Conservation (phyloP, 2,329 filamentous ascomycete species). For the Verticillium dahliae region DNA sequence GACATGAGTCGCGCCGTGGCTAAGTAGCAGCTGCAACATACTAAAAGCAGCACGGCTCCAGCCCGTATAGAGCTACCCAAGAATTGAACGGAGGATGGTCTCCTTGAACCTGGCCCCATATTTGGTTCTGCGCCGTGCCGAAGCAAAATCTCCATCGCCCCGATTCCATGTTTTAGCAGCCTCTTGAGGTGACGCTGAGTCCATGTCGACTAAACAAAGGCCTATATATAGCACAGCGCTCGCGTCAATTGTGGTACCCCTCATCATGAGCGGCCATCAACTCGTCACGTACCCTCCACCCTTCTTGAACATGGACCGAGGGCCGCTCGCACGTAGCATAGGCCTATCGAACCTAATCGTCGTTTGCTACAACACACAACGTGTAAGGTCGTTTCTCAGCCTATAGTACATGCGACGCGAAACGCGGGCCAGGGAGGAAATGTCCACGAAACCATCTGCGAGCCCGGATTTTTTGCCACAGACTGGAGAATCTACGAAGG, state of each 20-base stretch:
- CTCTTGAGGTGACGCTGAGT: not conserved
- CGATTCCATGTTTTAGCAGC: not conserved
- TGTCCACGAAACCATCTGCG: not conserved
- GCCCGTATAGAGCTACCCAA: too few species aligned
- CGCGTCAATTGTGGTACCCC: not conserved
- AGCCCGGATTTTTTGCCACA: not conserved
- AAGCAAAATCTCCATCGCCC: not conserved
- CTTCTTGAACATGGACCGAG: not conserved
- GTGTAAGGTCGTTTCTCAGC: not conserved
- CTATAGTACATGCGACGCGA: not conserved
- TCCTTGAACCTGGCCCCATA: not conserved
- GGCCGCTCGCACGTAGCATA: not conserved
- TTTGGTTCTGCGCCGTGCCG: not conserved
- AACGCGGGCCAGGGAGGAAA: not conserved
- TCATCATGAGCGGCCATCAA: not conserved
- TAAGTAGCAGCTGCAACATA: not conserved
- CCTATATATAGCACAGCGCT: too few species aligned
- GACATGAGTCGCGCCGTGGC: not conserved
- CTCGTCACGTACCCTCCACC: not conserved
- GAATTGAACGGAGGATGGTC: too few species aligned
- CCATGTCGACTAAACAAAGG: too few species aligned
- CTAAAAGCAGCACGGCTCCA: too few species aligned
- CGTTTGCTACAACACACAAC: not conserved
- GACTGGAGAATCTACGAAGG: too few species aligned
- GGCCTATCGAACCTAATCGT: not conserved